Conservation (phyloP, 2,329 filamentous ascomycete genomes). For the Emmonsiellopsis sp. region DNA sequence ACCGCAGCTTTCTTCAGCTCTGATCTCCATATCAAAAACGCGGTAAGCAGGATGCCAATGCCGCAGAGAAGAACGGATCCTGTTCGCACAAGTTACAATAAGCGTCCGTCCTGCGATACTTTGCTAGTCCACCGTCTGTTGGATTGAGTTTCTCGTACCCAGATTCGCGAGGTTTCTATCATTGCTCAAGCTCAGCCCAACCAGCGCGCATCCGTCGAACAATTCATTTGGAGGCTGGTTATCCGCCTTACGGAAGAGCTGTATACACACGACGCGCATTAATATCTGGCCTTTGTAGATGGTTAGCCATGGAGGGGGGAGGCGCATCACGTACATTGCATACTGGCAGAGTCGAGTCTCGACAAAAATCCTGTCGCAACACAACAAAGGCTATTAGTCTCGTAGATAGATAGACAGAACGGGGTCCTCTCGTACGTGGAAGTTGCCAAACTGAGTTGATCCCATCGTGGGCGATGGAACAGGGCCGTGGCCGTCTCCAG, state of each 20-base stretch:
- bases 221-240: conserved; percentile 52
- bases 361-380: conserved; percentile 61
- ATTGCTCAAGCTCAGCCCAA: conserved; percentile 61
- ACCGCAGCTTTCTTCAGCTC: conserved; percentile 90
- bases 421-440: conserved; percentile 38
- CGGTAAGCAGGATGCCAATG: conserved; percentile 60
- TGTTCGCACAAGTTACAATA: conserved; percentile 21
- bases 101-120: too few species aligned
- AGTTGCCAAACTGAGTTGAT: conserved; percentile 49
- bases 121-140: not conserved
- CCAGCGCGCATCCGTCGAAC: conserved; percentile 62
- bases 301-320: not conserved
- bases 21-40: conserved; percentile 65
- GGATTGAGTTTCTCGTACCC: conserved; percentile 44
- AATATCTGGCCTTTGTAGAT: not conserved
- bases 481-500: not conserved
- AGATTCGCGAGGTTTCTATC: conserved; percentile 67
- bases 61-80: conserved; percentile 80
- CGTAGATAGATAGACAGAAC: not conserved
- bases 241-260: conserved; percentile 53
- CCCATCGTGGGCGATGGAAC: conserved; percentile 30
- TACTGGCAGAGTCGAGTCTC: conserved; percentile 70
- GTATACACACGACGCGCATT: conserved; percentile 3
- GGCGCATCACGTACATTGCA: conserved; percentile 60
- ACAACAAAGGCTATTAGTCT: conserved; percentile 4